These are phyloP conservation scores for Stellera chamaejasme DNA, from an alignment of 345 rosid genomes.

Conservation along the genomic window DNA sequence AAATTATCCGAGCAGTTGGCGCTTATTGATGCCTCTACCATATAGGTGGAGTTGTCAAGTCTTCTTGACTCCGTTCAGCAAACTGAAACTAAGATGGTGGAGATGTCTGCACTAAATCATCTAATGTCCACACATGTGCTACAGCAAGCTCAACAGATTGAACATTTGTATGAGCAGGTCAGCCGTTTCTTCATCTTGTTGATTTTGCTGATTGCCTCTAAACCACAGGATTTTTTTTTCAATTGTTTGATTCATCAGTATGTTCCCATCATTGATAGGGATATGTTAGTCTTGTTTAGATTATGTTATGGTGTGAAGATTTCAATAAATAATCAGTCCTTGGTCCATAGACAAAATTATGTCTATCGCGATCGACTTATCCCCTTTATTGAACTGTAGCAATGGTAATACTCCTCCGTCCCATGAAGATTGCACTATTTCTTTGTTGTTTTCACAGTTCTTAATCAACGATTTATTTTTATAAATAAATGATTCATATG, in stretches of 20 bases:
- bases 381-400: no score
- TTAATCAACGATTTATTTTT: no score
- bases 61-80: slow-evolving; percentile 80
- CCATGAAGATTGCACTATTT: no score
- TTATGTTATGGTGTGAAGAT: no score
- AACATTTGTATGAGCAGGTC: slow-evolving; percentile 79
- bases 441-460: no score
- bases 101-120: slow-evolving; percentile 96
- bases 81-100: slow-evolving; percentile 97
- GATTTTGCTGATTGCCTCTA: no score
- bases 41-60: slow-evolving; percentile 78
- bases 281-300: no score
- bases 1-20: slow-evolving; percentile 3
- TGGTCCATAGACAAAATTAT: neutral
- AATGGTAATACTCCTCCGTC: no score
- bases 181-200: neutral
- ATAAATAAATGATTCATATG: no score
- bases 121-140: slow-evolving; percentile 91
- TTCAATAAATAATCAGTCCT: neutral
- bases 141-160: slow-evolving; percentile 95
- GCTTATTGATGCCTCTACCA: slow-evolving; percentile 10
- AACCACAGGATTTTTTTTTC: slow-evolving; percentile 10
- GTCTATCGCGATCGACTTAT: neutral
- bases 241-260: no score
- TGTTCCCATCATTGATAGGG: neutral